Percentiles rank a stretch among this genome's conserved stretches.
Conservation (phyloP, 176 grass and related monocot genomes). For the Aegilops tauschii region DNA sequence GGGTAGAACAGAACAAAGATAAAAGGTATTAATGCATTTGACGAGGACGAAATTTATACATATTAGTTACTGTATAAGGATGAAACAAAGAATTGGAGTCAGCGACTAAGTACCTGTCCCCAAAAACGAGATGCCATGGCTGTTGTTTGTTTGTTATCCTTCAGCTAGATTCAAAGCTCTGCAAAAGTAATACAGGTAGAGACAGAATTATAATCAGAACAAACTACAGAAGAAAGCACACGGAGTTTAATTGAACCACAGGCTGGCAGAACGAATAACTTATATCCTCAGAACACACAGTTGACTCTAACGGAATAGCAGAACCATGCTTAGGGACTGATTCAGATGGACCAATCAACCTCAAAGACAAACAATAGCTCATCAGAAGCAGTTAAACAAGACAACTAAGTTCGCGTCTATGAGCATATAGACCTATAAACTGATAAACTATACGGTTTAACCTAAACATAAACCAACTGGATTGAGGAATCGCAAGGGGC, state of each 20-base stretch:
- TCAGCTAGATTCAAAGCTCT: constrained; percentile 16
- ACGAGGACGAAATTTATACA: neutral
- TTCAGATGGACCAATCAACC: neutral
- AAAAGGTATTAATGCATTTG: neutral
- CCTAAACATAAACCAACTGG: neutral
- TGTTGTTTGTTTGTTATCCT: constrained; percentile 7
- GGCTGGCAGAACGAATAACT: neutral
- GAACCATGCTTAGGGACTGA: neutral
- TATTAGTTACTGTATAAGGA: neutral
- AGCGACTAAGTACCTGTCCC: constrained; percentile 41
- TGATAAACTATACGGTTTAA: neutral
- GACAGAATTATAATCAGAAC: neutral
- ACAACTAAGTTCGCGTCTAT: neutral
- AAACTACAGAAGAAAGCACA: neutral
- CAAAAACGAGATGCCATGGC: constrained; percentile 88
- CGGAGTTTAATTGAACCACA: neutral
- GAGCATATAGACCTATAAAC: neutral
- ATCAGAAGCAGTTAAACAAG: neutral
- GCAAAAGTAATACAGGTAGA: neutral
- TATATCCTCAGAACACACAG: neutral
- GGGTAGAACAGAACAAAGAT: neutral
- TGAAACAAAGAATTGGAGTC: neutral
- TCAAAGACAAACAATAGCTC: neutral
- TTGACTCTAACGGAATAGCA: neutral
- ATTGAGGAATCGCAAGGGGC: neutral